Base-by-base conservation (phyloP, 768 basidiomycete genomes). In the Suillus paluster region DNA sequence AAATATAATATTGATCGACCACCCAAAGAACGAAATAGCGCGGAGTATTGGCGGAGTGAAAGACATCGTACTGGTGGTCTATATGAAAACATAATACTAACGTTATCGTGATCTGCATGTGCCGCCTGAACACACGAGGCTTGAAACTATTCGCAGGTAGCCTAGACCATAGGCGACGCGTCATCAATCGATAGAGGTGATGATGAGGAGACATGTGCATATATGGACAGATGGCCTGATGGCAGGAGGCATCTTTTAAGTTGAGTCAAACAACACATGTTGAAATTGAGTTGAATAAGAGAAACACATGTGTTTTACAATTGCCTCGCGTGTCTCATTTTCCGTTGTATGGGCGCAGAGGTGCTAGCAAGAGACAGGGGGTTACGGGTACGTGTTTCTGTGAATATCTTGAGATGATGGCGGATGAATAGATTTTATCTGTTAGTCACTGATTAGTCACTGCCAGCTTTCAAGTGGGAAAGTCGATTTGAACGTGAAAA, bases 321-420 rank as follows among this genome's bases (percentile, higher is more conserved):
- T 33, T 50, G 54, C 54, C 38, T 55, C 38, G 54, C 36, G 39
- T 55, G 54, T 39, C 54, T 55, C 54, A 39, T 55, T 39, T 55
- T 55, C 17, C 38, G 54, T 55, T 39, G 38, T 39, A 17, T 39
- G 38, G 54, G 54, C 9, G 21, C 52, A 17, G 11, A 30, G 9
- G 15, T 39, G 23, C 23, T 55, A 38, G 19, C 54, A 39, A 39
- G 54, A 55, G 54, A 55, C 54, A 38, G 54, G 54, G 38, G 36
- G n/a, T n/a, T 19, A 7, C 1, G 19, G 12, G 19, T 50, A 21
- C 52, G 34, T 55, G 36, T 38, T 55, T 39, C 11, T 36, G 44
- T 21, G 44, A 12, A 12, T 9, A 39, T 14, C 19, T 19, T 17
- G n/a, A n/a, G n/a, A n/a, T n/a, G n/a, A n/a, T n/a, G n/a, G n/a